Evolutionary conservation across 768 basidiomycete species (phyloP), one percentile per base, ranked within the genome.

Genomic region (Lactifluus subvellereus): DNA sequence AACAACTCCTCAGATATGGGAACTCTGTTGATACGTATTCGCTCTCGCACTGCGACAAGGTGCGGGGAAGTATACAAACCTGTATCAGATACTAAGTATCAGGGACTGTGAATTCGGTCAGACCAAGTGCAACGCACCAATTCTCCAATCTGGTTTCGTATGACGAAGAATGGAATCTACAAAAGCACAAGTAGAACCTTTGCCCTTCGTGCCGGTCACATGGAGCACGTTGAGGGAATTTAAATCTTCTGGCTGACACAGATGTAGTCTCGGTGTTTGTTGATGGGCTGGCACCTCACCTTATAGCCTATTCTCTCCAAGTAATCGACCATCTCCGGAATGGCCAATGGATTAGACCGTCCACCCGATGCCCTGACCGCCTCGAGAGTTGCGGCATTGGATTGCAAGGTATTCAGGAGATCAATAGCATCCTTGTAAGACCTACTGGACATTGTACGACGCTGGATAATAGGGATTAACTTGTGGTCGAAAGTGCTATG

Each of bases 11-110:
- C 96, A 1, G 91, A 89, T 61, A 99, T 76, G 0, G 97, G 96
- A 18, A 77, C 78, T 4, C 96, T 95, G 72, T 97, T 93, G 70
- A 99, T 85, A 51, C 97, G 84, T 70, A 99, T 96, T 43, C 97
- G 82, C 76, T 99, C 97, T 30, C 97, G 84, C 27, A 98, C 97
- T 20, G 94, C 93, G 49, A 97, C 88, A 45, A 99, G 82, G 73
- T 99, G 97, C 0, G 97, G 97, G 3, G 96, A 98, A 6, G 94
- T 98, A 75, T 96, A 99, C 10, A 99, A 78, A 7, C 97, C 94
- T 96, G 62, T 14, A 38, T 43, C 43, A 10, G 11, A 45, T 30
- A 20, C 10, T 48, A 16, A 45, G 35, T n/a, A 30, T 52, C 35
- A 32, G 37, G 18, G 38, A 45, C 42, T 2, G 13, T 14, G 22